A percentile compares a stretch with the other conserved stretches of the same genome.
Evolutionary conservation across 2,329 filamentous ascomycete genomes (phyloP).

Genomic region (Tolypocladium tundrense): DNA sequence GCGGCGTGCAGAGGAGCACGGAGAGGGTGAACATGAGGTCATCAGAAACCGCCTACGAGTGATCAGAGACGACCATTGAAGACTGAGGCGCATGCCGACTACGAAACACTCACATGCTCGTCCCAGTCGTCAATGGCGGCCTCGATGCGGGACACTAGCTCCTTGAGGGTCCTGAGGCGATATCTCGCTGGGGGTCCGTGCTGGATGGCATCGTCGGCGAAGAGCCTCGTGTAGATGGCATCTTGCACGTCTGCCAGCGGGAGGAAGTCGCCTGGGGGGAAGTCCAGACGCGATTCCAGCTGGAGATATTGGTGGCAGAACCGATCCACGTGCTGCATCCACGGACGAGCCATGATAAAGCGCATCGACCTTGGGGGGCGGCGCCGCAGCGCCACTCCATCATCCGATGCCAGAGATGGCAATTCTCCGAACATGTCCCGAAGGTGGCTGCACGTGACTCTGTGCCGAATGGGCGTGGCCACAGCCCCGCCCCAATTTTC

Average conservation of each 20-base stretch:
- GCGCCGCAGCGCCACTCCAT: not conserved
- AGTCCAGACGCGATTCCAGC: conserved; percentile 53
- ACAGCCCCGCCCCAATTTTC: not conserved
- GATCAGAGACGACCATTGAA: conserved; percentile 13
- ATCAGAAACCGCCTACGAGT: conserved; percentile 67
- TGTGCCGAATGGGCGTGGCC: not conserved
- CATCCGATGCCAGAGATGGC: not conserved
- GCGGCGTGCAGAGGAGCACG: conserved; percentile 49
- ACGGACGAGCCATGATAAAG: conserved; percentile 1
- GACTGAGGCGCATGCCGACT: not conserved
- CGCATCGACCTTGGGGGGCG: not conserved
- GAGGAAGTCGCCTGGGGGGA: conserved; percentile 50
- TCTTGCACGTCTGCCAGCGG: conserved; percentile 53
- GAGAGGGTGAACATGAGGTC: conserved; percentile 63
- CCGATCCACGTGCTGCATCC: conserved; percentile 24
- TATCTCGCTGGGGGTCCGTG: conserved; percentile 60
- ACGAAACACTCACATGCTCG: conserved; percentile 60
- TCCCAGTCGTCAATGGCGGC: conserved; percentile 70
- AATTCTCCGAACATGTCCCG: not conserved
- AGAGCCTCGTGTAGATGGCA: conserved; percentile 55
- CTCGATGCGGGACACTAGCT: conserved; percentile 61
- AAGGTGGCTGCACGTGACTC: not conserved
- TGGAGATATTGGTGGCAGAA: conserved; percentile 74
- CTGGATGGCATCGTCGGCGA: conserved; percentile 44
- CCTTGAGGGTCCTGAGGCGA: conserved; percentile 61